These are phyloP conservation scores for Leccinum insolens DNA, from an alignment of 1,284 basidiomycete species.

Conservation along the genomic window DNA sequence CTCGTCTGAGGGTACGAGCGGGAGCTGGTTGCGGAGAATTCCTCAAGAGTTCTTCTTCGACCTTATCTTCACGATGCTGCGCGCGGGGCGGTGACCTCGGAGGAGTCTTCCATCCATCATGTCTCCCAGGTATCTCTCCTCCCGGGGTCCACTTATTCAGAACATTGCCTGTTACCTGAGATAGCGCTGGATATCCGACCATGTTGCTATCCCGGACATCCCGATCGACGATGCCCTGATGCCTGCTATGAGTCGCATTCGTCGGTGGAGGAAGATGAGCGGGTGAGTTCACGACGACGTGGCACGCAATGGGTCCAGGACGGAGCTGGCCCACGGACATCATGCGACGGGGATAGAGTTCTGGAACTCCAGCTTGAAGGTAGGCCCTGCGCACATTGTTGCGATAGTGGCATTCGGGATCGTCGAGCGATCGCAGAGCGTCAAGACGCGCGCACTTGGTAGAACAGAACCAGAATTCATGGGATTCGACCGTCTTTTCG, in stretches of 20 bases:
- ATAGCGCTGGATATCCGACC: conserved; percentile 17
- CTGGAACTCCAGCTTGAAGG: conserved; percentile 3
- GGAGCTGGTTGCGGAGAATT: neutral
- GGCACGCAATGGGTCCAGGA: neutral
- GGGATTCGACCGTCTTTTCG: conserved; percentile 19
- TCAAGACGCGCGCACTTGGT: conserved; percentile 30
- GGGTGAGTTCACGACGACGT: neutral
- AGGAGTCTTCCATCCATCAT: conserved; percentile 9
- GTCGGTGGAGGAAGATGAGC: neutral
- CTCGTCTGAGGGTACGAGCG: conserved; percentile 10
- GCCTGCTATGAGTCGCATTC: neutral
- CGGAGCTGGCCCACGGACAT: conserved; percentile 15
- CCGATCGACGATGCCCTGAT: neutral
- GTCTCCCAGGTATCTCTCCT: conserved; percentile 3
- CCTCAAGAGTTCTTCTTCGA: neutral
- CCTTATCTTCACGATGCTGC: neutral
- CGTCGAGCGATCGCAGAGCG: conserved; percentile 33
- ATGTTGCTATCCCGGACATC: neutral
- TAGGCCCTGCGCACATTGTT: conserved; percentile 20
- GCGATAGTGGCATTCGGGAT: conserved; percentile 22
- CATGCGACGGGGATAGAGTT: conserved; percentile 1
- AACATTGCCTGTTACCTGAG: conserved; percentile 17
- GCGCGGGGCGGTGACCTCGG: neutral
- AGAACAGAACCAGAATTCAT: conserved; percentile 35
- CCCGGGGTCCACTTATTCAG: conserved; percentile 6